Base-by-base conservation (phyloP, 2,329 filamentous ascomycete species). In the Penicillium sp. region DNA sequence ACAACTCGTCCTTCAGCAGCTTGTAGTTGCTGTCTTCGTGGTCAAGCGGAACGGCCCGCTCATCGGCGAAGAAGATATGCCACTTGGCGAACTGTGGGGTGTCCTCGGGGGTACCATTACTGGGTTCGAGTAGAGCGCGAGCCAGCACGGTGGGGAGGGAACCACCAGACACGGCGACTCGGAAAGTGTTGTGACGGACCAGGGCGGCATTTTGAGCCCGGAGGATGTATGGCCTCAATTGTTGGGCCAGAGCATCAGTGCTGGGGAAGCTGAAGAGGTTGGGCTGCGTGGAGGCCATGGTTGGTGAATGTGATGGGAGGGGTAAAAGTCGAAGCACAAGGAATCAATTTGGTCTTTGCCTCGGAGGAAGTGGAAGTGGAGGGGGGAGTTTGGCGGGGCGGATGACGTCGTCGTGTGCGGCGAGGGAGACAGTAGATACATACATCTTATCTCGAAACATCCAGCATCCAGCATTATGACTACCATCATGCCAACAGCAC, bases 31-130 rank as follows among this genome's bases (percentile, higher is more conserved):
- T 96, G 78, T 99, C 93, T 60, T 85, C 82, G 76, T 97, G 88
- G 73, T 94, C 87, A 62, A 97, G 86, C 18, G 94, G 89, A 46
- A 97, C 94, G 63, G 90, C 90, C 68, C 94, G 90, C 81, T 99
- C 94, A 71, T 99, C 94, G 68, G 93, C 93, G 75, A 97, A 97
- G 82, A 97, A 99, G 68, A 99, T 90, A 68, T 97, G 90, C 94
- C 94, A 99, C 73, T 90, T 91, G 70, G 82, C 79, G 75, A 95
- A 96, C 65, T 88, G 80, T 61, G 92, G 75, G 3, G 78, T 81
- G 68, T 91, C 89, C 50, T 86, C 76, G 9, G 64, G 59, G 30
- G 70, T 73, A 42, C 75, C 78, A 54, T 78, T 73, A 75, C 75
- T 60, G 67, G 76, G 63, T 17, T 84, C 68, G 21, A 97, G 84